These are phyloP conservation scores for Linderniella brevidens DNA, from an alignment of 257 asterid genomes.

Conservation along the genomic window DNA sequence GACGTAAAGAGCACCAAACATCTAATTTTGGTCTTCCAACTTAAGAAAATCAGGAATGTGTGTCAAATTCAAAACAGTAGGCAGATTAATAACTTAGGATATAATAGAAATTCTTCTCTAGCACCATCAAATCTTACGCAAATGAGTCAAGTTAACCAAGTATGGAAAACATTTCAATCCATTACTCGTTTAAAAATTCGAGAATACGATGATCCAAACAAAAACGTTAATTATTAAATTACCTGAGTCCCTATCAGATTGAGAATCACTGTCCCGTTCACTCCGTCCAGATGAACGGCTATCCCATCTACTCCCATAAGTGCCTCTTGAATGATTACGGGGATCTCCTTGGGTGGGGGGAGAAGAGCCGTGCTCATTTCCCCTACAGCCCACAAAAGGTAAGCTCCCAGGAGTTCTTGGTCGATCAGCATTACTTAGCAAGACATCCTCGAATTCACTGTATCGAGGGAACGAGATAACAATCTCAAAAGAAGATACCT, in stretches of 20 bases:
- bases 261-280: constrained; percentile 55
- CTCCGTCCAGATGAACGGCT: constrained; percentile 39
- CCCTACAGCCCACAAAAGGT: constrained; percentile 31
- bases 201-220: too few species aligned
- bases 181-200: too few species aligned
- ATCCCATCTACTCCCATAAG: constrained; percentile 40
- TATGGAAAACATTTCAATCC: too few species aligned
- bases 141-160: too few species aligned
- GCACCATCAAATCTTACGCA: too few species aligned
- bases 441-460: constrained; percentile 46
- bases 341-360: constrained; percentile 53
- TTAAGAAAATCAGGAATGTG: too few species aligned
- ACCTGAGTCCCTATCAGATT: constrained; percentile 63
- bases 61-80: too few species aligned
- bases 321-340: constrained; percentile 22
- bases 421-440: constrained; percentile 30
- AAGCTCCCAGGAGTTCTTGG: constrained; percentile 27
- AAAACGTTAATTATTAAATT: not conserved
- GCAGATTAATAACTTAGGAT: too few species aligned
- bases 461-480: constrained; percentile 6
- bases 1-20: too few species aligned
- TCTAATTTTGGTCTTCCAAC: too few species aligned
- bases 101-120: too few species aligned
- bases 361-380: constrained; percentile 39
- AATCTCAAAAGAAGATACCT: constrained; percentile 4